Base-by-base conservation (phyloP, 371 early-diverging fungal genomes). In the Mucor mucedo region DNA sequence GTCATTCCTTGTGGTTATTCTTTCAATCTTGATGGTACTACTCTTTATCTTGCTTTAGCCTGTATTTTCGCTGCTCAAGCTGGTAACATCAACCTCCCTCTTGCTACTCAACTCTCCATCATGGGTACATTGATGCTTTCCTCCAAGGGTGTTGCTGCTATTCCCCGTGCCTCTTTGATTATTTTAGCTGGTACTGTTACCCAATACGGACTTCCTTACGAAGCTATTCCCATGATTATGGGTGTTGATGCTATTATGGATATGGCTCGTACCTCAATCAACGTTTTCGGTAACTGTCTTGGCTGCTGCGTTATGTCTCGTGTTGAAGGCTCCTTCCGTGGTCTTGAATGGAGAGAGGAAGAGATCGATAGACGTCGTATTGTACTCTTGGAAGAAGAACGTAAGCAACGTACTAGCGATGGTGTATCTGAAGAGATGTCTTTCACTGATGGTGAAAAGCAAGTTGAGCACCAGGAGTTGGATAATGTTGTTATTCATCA, bases 1-100 rank as follows among this genome's bases (percentile, higher is more conserved):
- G 91, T 90, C 32, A 84, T 92, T 61, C 90, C 92, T 35, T 77
- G 74, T 42, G 93, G 93, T 10, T 93, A 93, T 75, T 87, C 89
- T 7, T 92, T 93, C 72, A 93, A 93, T 69, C 68, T 93, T 48
- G 93, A 93, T 63, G 93, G 93, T 6, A 88, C 91, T 9, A 91
- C 93, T 13, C 80, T 93, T 33, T 91, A 92, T 70, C 78, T 90
- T 7, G 80, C 90, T 1, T 71, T 89, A 69, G 90, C 85, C 48
- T 77, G 81, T 49, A 83, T 88, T 33, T 89, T 90, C 64, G 75
- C 79, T 45, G 90, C 89, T 28, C 88, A 93, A 68, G 91, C 90
- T 4, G 81, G 84, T 29, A 84, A 86, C 6, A 66, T 90, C 50
- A 52, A 71, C 55, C 77, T 90, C 60, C 50, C 85, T 5, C 49